Evolutionary conservation across 345 rosid genomes (phyloP).

Genomic region (Triadica sebifera): DNA sequence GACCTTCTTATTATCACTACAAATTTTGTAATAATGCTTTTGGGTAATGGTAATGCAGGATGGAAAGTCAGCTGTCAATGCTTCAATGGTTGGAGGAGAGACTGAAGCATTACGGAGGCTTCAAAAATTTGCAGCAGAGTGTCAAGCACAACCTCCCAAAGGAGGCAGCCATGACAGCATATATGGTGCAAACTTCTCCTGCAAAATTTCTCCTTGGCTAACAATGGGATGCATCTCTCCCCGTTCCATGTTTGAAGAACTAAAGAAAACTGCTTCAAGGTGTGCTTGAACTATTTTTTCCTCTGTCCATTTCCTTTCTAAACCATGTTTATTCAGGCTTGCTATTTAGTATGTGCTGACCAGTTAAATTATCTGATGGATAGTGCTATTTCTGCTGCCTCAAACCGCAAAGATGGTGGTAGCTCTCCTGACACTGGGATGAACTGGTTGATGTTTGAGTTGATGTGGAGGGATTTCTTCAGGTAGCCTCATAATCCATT

Average conservation of each 20-base stretch:
- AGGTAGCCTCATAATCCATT: slow-evolving; percentile 43
- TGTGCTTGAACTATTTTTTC: slow-evolving; percentile 15
- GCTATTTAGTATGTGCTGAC: background rate
- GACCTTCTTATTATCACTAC: background rate
- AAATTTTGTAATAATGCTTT: slow-evolving; percentile 14
- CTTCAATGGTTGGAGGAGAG: slow-evolving; percentile 92
- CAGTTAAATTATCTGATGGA: background rate
- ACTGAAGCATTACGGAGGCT: slow-evolving; percentile 80
- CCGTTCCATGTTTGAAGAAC: slow-evolving; percentile 84
- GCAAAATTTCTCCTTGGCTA: slow-evolving; percentile 97
- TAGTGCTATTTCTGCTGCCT: slow-evolving; percentile 39
- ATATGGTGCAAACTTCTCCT: slow-evolving; percentile 89
- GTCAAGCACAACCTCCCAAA: slow-evolving; percentile 73
- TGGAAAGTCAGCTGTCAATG: slow-evolving; percentile 48
- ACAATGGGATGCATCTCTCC: slow-evolving; percentile 90
- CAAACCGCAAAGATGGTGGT: slow-evolving; percentile 25
- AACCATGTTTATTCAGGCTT: slow-evolving; percentile 1
- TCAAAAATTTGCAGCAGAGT: slow-evolving; percentile 72
- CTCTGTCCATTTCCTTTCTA: background rate
- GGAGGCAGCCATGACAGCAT: slow-evolving; percentile 59
- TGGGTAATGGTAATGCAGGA: slow-evolving; percentile 41
- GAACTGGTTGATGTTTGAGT: slow-evolving; percentile 82
- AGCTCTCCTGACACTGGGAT: slow-evolving; percentile 52
- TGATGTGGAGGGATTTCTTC: slow-evolving; percentile 98
- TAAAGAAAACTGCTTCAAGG: slow-evolving; percentile 74